Percentiles rank a stretch among this genome's conserved stretches.
Conservation (phyloP, 2,329 filamentous ascomycete genomes). For the Lachnellula subtilissima region DNA sequence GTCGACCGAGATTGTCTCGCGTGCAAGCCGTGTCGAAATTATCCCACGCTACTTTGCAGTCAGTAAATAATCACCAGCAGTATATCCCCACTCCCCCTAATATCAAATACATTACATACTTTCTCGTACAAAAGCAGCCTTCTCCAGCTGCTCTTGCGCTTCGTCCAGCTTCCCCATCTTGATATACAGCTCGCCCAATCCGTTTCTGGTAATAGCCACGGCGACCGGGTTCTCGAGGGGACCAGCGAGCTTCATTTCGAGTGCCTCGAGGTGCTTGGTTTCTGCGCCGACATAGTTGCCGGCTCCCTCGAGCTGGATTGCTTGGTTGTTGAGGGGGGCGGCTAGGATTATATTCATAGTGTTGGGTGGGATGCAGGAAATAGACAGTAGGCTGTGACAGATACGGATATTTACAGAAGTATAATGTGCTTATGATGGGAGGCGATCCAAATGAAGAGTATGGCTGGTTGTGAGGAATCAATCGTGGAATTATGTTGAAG, state of each 20-base stretch:
- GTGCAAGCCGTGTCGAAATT: not conserved
- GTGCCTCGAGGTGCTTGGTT: not conserved
- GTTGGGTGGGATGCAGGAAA: not conserved
- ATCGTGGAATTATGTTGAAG: no score
- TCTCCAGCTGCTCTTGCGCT: not conserved
- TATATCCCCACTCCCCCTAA: not conserved
- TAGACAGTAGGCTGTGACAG: not conserved
- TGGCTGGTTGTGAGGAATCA: no score
- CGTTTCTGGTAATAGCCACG: not conserved
- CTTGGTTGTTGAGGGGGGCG: not conserved
- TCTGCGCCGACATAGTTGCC: not conserved
- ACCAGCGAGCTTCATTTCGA: not conserved
- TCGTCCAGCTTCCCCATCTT: slow-evolving; percentile 1
- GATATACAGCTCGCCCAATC: not conserved
- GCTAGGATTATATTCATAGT: not conserved
- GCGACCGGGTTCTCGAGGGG: not conserved
- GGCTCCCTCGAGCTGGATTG: not conserved
- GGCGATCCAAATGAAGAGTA: no score
- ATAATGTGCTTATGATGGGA: not conserved
- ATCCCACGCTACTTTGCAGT: not conserved
- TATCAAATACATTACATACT: no score
- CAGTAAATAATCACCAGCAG: not conserved
- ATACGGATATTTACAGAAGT: no score
- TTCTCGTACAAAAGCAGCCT: not conserved
- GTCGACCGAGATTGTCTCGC: not conserved